These are phyloP conservation scores for Macaranga tanarius DNA, from an alignment of 441 rosid species.

Conservation along the genomic window DNA sequence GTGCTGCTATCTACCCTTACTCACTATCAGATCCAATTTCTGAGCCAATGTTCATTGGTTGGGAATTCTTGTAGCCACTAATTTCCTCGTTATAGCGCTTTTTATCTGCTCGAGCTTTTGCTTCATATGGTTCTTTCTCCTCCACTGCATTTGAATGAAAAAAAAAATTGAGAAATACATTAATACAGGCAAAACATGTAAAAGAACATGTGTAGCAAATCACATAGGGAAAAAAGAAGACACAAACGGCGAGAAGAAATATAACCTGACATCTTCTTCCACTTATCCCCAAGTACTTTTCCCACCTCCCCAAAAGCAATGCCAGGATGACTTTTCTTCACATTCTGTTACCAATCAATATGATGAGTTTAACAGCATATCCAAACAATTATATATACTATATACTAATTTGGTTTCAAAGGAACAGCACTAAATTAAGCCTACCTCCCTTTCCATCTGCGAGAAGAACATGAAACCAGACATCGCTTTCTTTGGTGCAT, in stretches of 20 bases:
- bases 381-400: not conserved
- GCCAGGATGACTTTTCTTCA: conserved; percentile 77
- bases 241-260: not conserved
- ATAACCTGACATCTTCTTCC: conserved; percentile 76
- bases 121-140: conserved; percentile 83
- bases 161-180: not conserved
- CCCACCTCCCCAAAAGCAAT: conserved; percentile 61
- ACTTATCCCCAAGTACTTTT: conserved; percentile 73
- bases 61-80: conserved; percentile 72
- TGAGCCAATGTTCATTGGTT: conserved; percentile 60
- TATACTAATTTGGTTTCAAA: not conserved
- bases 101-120: conserved; percentile 73
- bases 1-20: conserved; percentile 9
- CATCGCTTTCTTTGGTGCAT: conserved; percentile 91
- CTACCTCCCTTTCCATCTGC: conserved; percentile 84
- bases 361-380: conserved; percentile 2
- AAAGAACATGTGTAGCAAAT: not conserved
- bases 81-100: conserved; percentile 68
- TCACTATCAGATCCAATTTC: conserved; percentile 55
- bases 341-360: conserved; percentile 48
- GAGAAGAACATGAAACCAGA: conserved; percentile 80
- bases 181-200: not conserved
- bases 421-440: conserved; percentile 2
- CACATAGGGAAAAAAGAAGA: not conserved
- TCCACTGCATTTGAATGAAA: conserved; percentile 44